Conservation (phyloP, 2,329 filamentous ascomycete genomes). For the Aspergillaceae sp. region DNA sequence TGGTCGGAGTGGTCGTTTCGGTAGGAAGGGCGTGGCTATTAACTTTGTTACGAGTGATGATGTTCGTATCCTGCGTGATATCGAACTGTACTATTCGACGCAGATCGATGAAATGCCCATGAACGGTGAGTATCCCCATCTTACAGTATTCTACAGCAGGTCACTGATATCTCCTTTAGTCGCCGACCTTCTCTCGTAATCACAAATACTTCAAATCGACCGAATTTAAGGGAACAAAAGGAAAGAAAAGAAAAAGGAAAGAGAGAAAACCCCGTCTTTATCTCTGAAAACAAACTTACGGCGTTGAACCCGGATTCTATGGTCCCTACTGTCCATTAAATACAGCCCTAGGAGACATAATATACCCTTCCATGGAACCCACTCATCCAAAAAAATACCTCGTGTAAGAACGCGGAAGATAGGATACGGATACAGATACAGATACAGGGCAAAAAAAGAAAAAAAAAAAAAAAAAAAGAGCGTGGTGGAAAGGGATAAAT, state of each 20-base stretch:
- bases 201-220: background rate
- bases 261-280: too few species aligned
- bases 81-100: slow-evolving; percentile 92
- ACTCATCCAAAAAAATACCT: background rate
- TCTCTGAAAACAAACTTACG: background rate
- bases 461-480: slow-evolving; percentile 12
- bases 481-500: slow-evolving; percentile 31
- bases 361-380: slow-evolving; percentile 1
- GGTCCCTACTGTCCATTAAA: slow-evolving; percentile 1
- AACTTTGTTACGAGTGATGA: slow-evolving; percentile 99
- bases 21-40: slow-evolving; percentile 96
- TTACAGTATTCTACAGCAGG: background rate
- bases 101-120: slow-evolving; percentile 99
- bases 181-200: slow-evolving; percentile 31
- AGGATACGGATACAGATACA: too few species aligned
- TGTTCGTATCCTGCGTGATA: slow-evolving; percentile 92
- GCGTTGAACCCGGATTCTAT: background rate
- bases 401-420: background rate
- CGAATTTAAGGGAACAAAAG: background rate
- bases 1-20: slow-evolving; percentile 88
- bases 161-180: slow-evolving; percentile 16
- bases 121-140: slow-evolving; percentile 57
- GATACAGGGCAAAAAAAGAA: background rate
- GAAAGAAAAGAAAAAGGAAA: too few species aligned
- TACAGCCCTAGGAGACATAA: slow-evolving; percentile 1